Evolutionary conservation across 2,329 filamentous ascomycete genomes (phyloP).

Genomic region (Metarhizium guizhouense): DNA sequence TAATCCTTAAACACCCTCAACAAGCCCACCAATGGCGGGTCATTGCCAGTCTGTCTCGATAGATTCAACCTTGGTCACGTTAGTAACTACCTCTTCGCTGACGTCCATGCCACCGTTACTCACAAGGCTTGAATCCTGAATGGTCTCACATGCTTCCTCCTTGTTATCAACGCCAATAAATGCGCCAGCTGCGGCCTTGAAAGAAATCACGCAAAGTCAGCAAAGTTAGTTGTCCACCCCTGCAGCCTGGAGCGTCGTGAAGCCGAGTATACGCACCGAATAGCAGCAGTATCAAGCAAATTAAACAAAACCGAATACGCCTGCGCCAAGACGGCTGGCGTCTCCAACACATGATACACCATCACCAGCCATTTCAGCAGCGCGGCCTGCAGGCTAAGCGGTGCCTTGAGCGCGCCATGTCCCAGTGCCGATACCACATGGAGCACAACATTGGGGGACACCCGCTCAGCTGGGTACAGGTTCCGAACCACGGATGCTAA

Average conservation of each 20-base stretch:
- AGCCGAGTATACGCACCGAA: constrained; percentile 39
- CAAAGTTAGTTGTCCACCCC: not conserved
- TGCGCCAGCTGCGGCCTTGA: constrained; percentile 58
- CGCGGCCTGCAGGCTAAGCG: constrained; percentile 58
- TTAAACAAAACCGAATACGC: constrained; percentile 73
- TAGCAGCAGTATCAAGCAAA: constrained; percentile 69
- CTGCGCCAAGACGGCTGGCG: constrained; percentile 53
- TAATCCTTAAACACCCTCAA: constrained; percentile 83
- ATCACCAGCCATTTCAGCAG: constrained; percentile 73
- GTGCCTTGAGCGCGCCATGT: constrained; percentile 67
- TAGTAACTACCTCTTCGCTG: not conserved
- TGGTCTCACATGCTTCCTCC: constrained; percentile 73
- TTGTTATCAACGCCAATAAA: constrained; percentile 67
- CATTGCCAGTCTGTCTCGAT: constrained; percentile 56
- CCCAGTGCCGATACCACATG: constrained; percentile 66
- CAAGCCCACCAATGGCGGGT: constrained; percentile 64
- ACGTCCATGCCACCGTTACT: constrained; percentile 15
- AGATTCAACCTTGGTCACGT: constrained; percentile 40
- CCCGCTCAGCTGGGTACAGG: constrained; percentile 61
- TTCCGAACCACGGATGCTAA: constrained; percentile 60
- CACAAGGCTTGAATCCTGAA: constrained; percentile 73
- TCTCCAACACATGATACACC: constrained; percentile 62
- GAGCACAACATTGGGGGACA: constrained; percentile 53
- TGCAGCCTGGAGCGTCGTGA: not conserved
- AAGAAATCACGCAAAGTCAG: not conserved